phyloP scores from a whole-genome alignment of 2,329 filamentous ascomycete species.

The Fonsecaea multimorphosa region DNA sequence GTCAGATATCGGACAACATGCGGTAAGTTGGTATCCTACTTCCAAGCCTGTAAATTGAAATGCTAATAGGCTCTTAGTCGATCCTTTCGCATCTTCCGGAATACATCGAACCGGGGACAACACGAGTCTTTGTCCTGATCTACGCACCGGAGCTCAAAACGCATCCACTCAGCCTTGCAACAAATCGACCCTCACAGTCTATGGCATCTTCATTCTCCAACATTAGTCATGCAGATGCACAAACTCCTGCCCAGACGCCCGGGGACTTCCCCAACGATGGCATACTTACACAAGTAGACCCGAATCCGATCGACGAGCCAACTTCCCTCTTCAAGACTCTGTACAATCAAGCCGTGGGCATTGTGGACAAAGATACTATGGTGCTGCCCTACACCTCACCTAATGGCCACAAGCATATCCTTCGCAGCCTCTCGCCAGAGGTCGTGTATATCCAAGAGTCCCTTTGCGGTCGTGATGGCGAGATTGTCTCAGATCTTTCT shows the following conservation, averaged over 20 bases:
- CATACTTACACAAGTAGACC: constrained; percentile 57
- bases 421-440: constrained; percentile 83
- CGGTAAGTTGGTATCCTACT: constrained; percentile 63
- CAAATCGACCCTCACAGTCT: constrained; percentile 56
- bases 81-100: constrained; percentile 88
- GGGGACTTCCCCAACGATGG: constrained; percentile 61
- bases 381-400: constrained; percentile 85
- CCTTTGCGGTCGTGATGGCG: constrained; percentile 75
- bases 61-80: constrained; percentile 60
- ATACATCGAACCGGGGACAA: constrained; percentile 72
- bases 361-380: constrained; percentile 85
- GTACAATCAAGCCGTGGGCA: constrained; percentile 75
- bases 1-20: constrained; percentile 72
- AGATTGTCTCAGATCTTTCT: constrained; percentile 70
- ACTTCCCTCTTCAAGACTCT: constrained; percentile 74
- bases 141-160: constrained; percentile 83
- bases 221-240: constrained; percentile 75
- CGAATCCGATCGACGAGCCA: constrained; percentile 47
- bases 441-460: constrained; percentile 88
- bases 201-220: constrained; percentile 79
- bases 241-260: constrained; percentile 70
- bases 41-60: background rate
- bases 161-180: constrained; percentile 56
- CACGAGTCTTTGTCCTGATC: constrained; percentile 85
- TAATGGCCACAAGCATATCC: constrained; percentile 83